Conservation (phyloP, 192 early-diverging fungal species). For the Chytriomyces confervae region DNA sequence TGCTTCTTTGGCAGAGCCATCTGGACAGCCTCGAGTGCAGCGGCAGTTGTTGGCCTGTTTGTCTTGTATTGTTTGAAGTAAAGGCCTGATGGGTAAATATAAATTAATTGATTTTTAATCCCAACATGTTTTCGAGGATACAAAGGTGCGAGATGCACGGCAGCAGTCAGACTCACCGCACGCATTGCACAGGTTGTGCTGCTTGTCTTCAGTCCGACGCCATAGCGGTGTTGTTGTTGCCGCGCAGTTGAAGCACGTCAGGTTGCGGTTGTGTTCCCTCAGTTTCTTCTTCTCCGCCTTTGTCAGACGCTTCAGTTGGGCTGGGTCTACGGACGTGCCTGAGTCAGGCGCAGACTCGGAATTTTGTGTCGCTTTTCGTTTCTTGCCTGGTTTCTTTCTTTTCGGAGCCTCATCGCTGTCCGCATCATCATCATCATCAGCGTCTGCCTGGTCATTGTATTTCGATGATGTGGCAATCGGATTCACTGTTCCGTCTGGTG, state of each 20-base stretch:
- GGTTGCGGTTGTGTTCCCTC: slow-evolving; percentile 32
- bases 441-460: no score
- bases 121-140: neutral
- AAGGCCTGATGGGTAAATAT: neutral
- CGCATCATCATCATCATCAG: no score
- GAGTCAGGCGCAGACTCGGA: neutral
- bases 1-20: neutral
- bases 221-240: slow-evolving; percentile 79
- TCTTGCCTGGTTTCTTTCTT: neutral
- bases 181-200: slow-evolving; percentile 80
- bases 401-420: neutral
- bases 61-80: slow-evolving; percentile 17
- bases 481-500: no score
- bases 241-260: slow-evolving; percentile 75
- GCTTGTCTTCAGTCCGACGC: slow-evolving; percentile 72
- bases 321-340: neutral
- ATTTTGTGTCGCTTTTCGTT: neutral
- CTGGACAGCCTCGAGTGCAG: neutral
- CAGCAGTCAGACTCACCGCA: slow-evolving; percentile 58
- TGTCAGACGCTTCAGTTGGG: neutral
- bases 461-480: no score
- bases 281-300: slow-evolving; percentile 39
- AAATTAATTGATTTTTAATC: no score
- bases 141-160: neutral
- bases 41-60: neutral